A percentile compares a stretch with the other conserved stretches of the same genome.
Evolutionary conservation across 1,284 basidiomycete genomes (phyloP).

Genomic region (Melampsora americana): DNA sequence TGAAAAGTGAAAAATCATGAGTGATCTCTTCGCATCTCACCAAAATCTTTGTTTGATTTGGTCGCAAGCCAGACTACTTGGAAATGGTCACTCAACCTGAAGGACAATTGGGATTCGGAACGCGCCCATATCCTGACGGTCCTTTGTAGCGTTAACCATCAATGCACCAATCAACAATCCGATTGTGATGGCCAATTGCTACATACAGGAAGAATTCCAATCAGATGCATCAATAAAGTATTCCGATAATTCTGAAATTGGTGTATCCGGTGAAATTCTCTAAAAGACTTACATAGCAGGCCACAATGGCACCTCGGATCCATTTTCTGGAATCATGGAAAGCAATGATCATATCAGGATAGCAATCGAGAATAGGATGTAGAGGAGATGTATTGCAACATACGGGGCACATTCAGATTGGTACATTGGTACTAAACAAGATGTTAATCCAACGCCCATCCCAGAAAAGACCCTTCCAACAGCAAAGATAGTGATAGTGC

Average conservation of each 20-base stretch:
- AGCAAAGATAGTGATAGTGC: neutral
- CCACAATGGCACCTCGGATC: constrained; percentile 1
- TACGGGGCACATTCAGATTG: constrained; percentile 14
- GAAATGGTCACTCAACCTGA: neutral
- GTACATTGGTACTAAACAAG: constrained; percentile 9
- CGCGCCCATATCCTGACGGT: no score
- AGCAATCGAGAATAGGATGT: neutral
- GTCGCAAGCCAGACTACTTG: neutral
- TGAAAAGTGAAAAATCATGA: neutral
- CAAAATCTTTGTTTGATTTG: neutral
- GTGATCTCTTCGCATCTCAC: neutral
- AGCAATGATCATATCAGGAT: neutral
- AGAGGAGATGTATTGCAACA: neutral
- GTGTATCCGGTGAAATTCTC: neutral
- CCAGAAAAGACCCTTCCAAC: neutral
- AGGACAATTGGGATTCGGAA: neutral
- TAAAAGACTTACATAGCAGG: neutral
- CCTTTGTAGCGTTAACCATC: neutral
- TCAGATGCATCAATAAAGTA: neutral
- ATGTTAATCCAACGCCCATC: neutral
- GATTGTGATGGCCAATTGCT: constrained; percentile 2
- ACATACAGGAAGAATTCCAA: neutral
- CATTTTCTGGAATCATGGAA: neutral
- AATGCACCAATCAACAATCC: constrained; percentile 1
- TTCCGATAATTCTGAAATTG: neutral